These are phyloP conservation scores for Saccharomycopsis sp. DNA, from an alignment of 805 yeast species.

Conservation along the genomic window DNA sequence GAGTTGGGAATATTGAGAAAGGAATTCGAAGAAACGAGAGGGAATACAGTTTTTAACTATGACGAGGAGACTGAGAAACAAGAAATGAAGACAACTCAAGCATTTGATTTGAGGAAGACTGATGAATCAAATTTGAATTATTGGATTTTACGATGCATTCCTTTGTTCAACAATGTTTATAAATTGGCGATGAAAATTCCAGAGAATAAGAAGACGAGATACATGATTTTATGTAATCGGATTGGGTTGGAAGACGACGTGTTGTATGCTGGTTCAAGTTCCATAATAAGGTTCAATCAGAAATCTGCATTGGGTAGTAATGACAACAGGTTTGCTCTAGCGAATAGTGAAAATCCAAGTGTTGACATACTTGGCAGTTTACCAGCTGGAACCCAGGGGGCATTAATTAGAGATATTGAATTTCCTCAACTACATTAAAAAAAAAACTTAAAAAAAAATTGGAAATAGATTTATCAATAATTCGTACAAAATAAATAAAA, in stretches of 20 bases:
- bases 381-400: conserved; percentile 61
- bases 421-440: conserved; percentile 24
- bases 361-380: conserved; percentile 49
- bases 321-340: conserved; percentile 4
- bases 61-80: background rate
- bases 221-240: conserved; percentile 57
- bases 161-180: conserved; percentile 39
- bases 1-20: background rate
- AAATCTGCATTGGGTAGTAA: conserved; percentile 22
- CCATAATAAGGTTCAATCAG: conserved; percentile 49
- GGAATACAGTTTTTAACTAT: background rate
- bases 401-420: conserved; percentile 52
- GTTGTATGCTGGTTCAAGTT: conserved; percentile 61
- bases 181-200: conserved; percentile 3
- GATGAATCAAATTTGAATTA: conserved; percentile 51
- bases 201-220: conserved; percentile 25
- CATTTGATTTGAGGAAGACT: conserved; percentile 28
- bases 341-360: conserved; percentile 41
- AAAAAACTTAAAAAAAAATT: background rate
- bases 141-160: conserved; percentile 69
- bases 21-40: background rate
- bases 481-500: background rate
- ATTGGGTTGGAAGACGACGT: conserved; percentile 69
- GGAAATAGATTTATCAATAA: background rate
- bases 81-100: background rate